Base-by-base conservation (phyloP, 2,329 filamentous ascomycete species). In the Neonectria sp. region DNA sequence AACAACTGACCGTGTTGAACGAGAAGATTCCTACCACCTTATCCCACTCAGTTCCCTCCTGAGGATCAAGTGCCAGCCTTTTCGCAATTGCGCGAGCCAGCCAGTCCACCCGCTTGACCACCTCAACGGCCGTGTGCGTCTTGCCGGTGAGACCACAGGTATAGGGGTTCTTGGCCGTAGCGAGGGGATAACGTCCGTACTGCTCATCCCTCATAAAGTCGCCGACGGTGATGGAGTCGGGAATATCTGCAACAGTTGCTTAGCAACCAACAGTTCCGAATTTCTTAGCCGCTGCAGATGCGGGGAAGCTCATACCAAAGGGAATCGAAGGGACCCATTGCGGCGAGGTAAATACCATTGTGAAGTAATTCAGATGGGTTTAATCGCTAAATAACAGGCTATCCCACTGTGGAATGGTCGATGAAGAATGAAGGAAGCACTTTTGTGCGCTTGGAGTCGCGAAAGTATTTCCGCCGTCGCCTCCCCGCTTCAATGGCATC, bases 21-120 rank as follows among this genome's bases (percentile, higher is more conserved):
- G 91, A 91, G 81, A 93, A 97, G 33, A 95, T 83, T 1, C 86
- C 91, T 46, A 94, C 84, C 21, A 95, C 92, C 79, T 95, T 95
- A 73, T 96, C 93, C 91, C 92, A 96, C 75, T 95, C 91, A 0
- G 89, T 89, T 15, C 91, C 93, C 59, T 89, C 79, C 66, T 93
- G 91, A 2, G 92, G 89, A 40, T 86, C 79, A 86, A 93, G 94
- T 31, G 88, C 90, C 62, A 95, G 85, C 70, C 93, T 89, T 76
- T 92, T 90, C 45, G 89, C 86, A 33, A 97, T 81, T 12, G 88
- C 91, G 56, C 91, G 87, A n/a, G 93, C 88, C 8, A 96, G 85
- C 57, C 83, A 84, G 46, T 94, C 91, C 6, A 92, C 88, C 6
- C 92, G 87, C 55, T 90, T 84, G 55, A 86, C 88, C 46, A 94